Evolutionary conservation across 164 flowering plant genomes (phyloP).

Genomic region (Chimonanthus praecox): DNA sequence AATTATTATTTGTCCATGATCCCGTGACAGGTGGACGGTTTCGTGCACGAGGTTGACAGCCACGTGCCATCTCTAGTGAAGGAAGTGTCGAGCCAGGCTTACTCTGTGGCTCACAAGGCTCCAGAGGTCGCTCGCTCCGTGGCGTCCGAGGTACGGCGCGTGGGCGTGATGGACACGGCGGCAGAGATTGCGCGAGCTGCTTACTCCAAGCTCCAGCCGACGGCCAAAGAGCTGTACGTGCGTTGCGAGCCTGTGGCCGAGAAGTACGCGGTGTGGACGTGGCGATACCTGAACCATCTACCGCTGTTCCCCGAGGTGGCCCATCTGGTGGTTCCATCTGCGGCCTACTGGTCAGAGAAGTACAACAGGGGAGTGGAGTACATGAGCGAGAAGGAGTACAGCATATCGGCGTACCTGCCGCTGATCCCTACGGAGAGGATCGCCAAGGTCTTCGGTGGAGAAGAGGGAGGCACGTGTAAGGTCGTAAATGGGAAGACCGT

Average conservation of each 20-base stretch:
- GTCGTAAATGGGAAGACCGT: background rate
- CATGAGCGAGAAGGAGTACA: conserved; percentile 47
- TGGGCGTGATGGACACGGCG: conserved; percentile 53
- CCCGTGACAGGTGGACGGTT: conserved; percentile 54
- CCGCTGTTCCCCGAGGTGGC: conserved; percentile 79
- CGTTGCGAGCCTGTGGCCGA: conserved; percentile 75
- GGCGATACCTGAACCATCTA: conserved; percentile 55
- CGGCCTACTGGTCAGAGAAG: conserved; percentile 62
- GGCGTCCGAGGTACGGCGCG: conserved; percentile 55
- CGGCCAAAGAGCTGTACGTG: conserved; percentile 45
- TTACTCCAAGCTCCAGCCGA: conserved; percentile 51
- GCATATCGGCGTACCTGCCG: conserved; percentile 47
- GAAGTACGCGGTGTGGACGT: conserved; percentile 56
- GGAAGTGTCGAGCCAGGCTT: conserved; percentile 46
- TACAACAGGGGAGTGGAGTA: conserved; percentile 48
- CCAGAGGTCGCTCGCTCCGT: conserved; percentile 51
- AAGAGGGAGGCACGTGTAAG: background rate
- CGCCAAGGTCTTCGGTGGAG: conserved; percentile 51
- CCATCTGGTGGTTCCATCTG: conserved; percentile 54
- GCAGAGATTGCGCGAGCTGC: conserved; percentile 32
- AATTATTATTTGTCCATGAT: background rate
- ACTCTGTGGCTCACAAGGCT: conserved; percentile 43
- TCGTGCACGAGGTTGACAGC: conserved; percentile 45
- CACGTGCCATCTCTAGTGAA: conserved; percentile 58
- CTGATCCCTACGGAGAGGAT: conserved; percentile 71